Base-by-base conservation (phyloP, 768 basidiomycete species). In the Tricholoma hemisulphureum region DNA sequence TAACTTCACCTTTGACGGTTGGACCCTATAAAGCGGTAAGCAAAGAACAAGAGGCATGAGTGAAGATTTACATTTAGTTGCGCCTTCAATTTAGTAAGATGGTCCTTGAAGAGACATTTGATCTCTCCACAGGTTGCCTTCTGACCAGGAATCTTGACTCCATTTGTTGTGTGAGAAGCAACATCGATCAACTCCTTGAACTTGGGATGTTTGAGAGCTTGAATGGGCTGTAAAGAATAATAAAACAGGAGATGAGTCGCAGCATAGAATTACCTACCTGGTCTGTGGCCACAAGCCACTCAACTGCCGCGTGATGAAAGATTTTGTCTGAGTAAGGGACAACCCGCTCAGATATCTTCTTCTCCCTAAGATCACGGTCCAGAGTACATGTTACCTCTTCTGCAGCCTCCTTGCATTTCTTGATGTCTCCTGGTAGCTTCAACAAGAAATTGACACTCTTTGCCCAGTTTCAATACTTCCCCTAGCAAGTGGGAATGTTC, bases 201-300 rank as follows among this genome's bases (percentile, higher is more conserved):
- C 65, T 6, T 67, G 61, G 1, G 73, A 79, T 58, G 79, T 37
- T 37, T 16, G 35, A 14, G n/a, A n/a, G n/a, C n/a, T n/a, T n/a
- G n/a, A n/a, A n/a, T n/a, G n/a, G 78, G 3, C 73, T 75, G 6
- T 65, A 66, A 59, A 78, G 71, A 63, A 70, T 73, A 20, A 41
- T 5, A 73, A 77, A 13, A 78, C 75, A 2, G 69, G 72, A 0
- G 70, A 71, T 10, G 71, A 71, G 71, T 75, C 75, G 28, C 78
- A 54, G 58, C 18, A 52, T 13, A 23, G 43, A 51, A 49, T 5
- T 34, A 50, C 62, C 32, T 56, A 76, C 77, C 70, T 78, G 76
- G 59, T 77, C 68, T 7, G 75, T 77, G n/a, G n/a, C n/a, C n/a
- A 74, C 62, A 11, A 78, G 61, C 75, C 77, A 78, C 53, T 76